Base-by-base conservation (phyloP, 257 asterid genomes). In the Solanum appendiculatum region DNA sequence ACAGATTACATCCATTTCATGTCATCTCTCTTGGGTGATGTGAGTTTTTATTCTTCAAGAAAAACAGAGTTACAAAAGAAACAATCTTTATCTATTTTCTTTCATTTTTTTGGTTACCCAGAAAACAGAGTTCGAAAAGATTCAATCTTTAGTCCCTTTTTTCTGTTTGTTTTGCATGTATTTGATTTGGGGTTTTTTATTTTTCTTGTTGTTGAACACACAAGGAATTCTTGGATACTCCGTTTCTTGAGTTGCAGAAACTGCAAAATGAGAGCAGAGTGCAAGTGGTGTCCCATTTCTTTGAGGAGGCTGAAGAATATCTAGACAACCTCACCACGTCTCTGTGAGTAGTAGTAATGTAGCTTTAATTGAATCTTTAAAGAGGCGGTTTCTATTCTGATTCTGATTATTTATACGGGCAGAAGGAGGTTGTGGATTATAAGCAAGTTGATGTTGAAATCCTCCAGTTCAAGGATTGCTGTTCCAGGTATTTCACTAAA, bases 391-490 rank as follows among this genome's bases (percentile, higher is more conserved):
- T 13, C 36, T 13, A 25, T 77, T n/a, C 5, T n/a, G 20, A 13
- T 75, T 40, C 0, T 20, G 51, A 85, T 85, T 80, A 37, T 70
- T 87, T 82, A 37, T 70, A 68, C 86, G 87, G 88, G n/a, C 91
- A 92, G 40, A 90, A 91, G 18, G 90, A 14, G 34, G 40, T 85
- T 23, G 94, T 90, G 77, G 92, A 92, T 58, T 91, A 82, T 84
- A 86, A 89, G 85, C 88, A 80, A 87, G 89, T 90, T 64, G 94
- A 90, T 89, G 89, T 89, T 54, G 85, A 88, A 90, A 89, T 90
- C 31, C 92, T 90, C 58, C 89, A 86, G 46, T 87, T 92, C 23
- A 91, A 92, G 87, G 89, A 92, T 68, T 91, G 93, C 77, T 90
- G 92, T 73, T 92, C 92, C 44, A 91, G 94, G 93, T 92, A 68